These are phyloP conservation scores for Prunus mume DNA, from an alignment of 306 rosid genomes.

Conservation along the genomic window DNA sequence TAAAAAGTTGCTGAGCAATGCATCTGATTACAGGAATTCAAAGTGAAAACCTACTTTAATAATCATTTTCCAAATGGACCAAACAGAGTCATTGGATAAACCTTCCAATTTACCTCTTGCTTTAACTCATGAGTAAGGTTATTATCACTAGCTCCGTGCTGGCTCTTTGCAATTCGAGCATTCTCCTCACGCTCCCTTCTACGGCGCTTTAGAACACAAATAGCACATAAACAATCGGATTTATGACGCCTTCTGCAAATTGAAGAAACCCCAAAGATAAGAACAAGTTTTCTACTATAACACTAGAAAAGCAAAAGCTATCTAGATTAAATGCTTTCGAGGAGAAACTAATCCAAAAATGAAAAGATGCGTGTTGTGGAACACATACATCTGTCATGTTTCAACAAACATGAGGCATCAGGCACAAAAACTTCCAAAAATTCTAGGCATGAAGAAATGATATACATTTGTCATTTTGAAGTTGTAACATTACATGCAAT, in stretches of 20 bases:
- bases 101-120: slow-evolving; percentile 54
- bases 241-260: slow-evolving; percentile 92
- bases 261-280: slow-evolving; percentile 18
- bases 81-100: background rate
- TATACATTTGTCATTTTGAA: background rate
- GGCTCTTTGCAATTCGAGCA: slow-evolving; percentile 62
- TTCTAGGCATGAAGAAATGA: background rate
- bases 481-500: background rate
- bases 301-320: background rate
- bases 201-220: slow-evolving; percentile 88
- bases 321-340: background rate
- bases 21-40: background rate
- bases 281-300: background rate
- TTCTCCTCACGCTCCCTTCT: slow-evolving; percentile 92
- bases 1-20: background rate
- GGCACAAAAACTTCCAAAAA: background rate
- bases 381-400: background rate
- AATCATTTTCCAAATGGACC: background rate
- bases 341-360: background rate
- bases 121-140: slow-evolving; percentile 50
- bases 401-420: background rate
- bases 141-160: slow-evolving; percentile 43
- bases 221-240: slow-evolving; percentile 87
- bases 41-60: slow-evolving; percentile 1
- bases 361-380: background rate